Evolutionary conservation across 805 yeast genomes (phyloP).

Genomic region (Metschnikowia bowlesiae): DNA sequence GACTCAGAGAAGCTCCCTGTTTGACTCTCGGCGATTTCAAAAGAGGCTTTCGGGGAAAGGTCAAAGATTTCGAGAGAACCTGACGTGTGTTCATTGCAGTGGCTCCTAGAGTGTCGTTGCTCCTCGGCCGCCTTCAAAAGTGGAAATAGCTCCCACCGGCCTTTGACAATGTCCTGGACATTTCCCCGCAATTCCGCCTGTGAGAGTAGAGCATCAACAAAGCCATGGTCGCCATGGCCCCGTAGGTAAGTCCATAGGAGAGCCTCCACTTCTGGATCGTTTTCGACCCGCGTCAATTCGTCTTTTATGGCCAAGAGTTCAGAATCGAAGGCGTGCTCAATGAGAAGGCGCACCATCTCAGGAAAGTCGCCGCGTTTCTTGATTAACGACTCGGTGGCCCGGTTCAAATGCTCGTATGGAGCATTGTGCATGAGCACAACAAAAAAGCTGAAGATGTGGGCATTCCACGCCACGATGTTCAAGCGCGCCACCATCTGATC

Average conservation of each 20-base stretch:
- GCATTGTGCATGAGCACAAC: constrained; percentile 32
- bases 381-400: constrained; percentile 22
- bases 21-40: not conserved
- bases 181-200: constrained; percentile 12
- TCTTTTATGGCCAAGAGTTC: constrained; percentile 22
- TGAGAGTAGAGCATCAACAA: constrained; percentile 21
- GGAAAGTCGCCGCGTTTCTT: constrained; percentile 15
- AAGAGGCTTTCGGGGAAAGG: not conserved
- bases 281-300: not conserved
- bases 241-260: constrained; percentile 20
- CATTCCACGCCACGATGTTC: constrained; percentile 26
- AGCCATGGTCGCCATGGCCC: constrained; percentile 8
- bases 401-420: constrained; percentile 27
- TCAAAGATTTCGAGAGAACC: not conserved
- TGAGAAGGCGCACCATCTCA: constrained; percentile 21
- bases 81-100: not conserved
- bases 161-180: constrained; percentile 13
- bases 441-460: constrained; percentile 29
- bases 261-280: constrained; percentile 12
- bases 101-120: not conserved
- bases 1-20: not conserved
- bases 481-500: constrained; percentile 18
- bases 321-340: constrained; percentile 22
- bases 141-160: constrained; percentile 23
- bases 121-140: not conserved